Base-by-base conservation (phyloP, 2,329 filamentous ascomycete genomes). In the Neobulgaria alba region DNA sequence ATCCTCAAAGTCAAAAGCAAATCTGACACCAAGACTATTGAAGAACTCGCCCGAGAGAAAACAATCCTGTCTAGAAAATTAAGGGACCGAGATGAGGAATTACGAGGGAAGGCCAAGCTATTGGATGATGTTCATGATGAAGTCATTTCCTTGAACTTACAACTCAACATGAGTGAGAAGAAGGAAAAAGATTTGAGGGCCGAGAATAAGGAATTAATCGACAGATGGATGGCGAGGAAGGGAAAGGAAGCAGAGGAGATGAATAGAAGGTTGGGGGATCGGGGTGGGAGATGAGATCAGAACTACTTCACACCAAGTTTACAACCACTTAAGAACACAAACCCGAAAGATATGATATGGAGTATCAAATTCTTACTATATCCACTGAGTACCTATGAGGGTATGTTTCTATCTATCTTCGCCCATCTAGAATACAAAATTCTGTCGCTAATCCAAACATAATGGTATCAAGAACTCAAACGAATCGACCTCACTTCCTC, bases 121-220 rank as follows among this genome's bases (percentile, higher is more conserved):
- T 73, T 94, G 2, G 82, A 88, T 68, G 76, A 90, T 56, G 81
- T 95, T 39, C 90, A 96, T 65, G 89, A 95, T 63, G 92, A 98
- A 62, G 81, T 95, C 63, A 80, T 94, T 37, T 82, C 86, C 1
- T 66, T 95, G 34, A 89, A 89, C 52, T 69, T 96, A 50, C 85
- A 96, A 62, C 71, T 95, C 32, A 88, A 92, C 52, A 77, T 95
- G 68, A 80, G 82, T 3, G 88, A 93, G 60, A 76, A 89, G 59
- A 77, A 79, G 57, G 71, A 75, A 19, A 78, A 82, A 58, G 80
- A 78, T 61, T 67, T 94, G 48, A 76, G 79, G 58, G 73, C 71
- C 44, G 92, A 96, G 61, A 96, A 96, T 58, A 80, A 85, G 57
- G 85, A 95, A 51, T 70, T 98, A 41, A 79, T 95, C 39, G 82